Conservation (phyloP, 1,139 yeast genomes). For the Geotrichum europaeum region DNA sequence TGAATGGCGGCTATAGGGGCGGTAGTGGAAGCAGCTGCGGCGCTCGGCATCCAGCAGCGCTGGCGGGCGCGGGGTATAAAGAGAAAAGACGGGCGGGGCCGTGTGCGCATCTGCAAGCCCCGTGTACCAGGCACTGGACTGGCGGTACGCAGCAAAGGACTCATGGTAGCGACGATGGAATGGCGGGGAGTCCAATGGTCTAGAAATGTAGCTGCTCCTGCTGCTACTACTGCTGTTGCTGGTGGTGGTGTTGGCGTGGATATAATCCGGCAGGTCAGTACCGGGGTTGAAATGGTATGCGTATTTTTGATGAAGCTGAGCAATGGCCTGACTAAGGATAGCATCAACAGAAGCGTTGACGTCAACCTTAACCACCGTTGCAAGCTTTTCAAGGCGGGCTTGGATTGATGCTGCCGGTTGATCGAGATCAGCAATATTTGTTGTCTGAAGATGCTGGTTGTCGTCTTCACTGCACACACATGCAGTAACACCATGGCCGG, state of each 20-base stretch:
- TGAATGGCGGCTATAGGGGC: not conserved
- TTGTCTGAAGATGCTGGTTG: not conserved
- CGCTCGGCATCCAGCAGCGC: not conserved
- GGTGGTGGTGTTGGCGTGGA: not conserved
- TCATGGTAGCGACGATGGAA: not conserved
- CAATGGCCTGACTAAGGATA: not conserved
- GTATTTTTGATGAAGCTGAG: not conserved
- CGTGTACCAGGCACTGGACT: not conserved
- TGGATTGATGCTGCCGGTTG: not conserved
- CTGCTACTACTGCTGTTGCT: too few relatives aligned
- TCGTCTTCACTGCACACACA: not conserved
- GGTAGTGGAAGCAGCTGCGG: not conserved
- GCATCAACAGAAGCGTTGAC: not conserved
- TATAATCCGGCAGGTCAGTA: not conserved
- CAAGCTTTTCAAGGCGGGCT: not conserved
- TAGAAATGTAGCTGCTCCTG: not conserved
- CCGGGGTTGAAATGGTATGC: not conserved
- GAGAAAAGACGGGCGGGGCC: not conserved
- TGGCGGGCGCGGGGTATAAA: not conserved
- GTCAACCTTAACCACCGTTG: not conserved
- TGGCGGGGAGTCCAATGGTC: not conserved
- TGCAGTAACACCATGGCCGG: not conserved
- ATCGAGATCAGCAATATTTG: not conserved
- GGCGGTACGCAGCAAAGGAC: not conserved
- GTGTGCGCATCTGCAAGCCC: not conserved